A percentile compares a stretch with the other conserved stretches of the same genome.
Evolutionary conservation across 495 filamentous ascomycete genomes (phyloP).

Genomic region (Penicillium simplicissimum): DNA sequence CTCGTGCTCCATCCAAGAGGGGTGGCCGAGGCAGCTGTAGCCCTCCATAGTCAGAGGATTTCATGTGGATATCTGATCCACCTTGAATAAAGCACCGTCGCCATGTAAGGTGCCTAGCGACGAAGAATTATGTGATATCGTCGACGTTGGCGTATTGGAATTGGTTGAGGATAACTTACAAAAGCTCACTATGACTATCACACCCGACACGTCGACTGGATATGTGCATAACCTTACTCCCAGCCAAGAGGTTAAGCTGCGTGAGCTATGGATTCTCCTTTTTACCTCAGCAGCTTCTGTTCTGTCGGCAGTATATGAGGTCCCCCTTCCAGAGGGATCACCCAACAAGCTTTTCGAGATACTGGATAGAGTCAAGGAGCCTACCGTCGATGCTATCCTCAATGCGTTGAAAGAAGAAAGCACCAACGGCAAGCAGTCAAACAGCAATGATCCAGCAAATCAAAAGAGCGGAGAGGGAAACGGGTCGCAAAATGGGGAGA

Average conservation of each 20-base stretch:
- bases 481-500: neutral
- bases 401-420: slow-evolving; percentile 18
- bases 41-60: neutral
- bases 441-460: neutral
- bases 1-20: neutral
- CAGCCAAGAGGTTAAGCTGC: slow-evolving; percentile 20
- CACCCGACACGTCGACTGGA: slow-evolving; percentile 9
- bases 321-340: slow-evolving; percentile 16
- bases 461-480: neutral
- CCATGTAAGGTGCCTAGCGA: neutral
- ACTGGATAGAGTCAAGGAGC: slow-evolving; percentile 22
- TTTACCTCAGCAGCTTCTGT: slow-evolving; percentile 20
- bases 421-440: neutral
- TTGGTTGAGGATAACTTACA: neutral
- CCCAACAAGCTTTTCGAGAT: slow-evolving; percentile 21
- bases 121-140: neutral
- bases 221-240: slow-evolving; percentile 22
- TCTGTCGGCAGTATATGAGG: slow-evolving; percentile 20
- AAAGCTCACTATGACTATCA: slow-evolving; percentile 11
- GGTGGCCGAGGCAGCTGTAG: slow-evolving; percentile 13
- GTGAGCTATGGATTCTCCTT: slow-evolving; percentile 24
- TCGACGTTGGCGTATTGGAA: neutral
- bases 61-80: slow-evolving; percentile 10
- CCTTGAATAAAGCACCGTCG: slow-evolving; percentile 2
- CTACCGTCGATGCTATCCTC: slow-evolving; percentile 23